These are phyloP conservation scores for Colletotrichum sp. DNA, from an alignment of 2,329 filamentous ascomycete genomes.

Conservation along the genomic window DNA sequence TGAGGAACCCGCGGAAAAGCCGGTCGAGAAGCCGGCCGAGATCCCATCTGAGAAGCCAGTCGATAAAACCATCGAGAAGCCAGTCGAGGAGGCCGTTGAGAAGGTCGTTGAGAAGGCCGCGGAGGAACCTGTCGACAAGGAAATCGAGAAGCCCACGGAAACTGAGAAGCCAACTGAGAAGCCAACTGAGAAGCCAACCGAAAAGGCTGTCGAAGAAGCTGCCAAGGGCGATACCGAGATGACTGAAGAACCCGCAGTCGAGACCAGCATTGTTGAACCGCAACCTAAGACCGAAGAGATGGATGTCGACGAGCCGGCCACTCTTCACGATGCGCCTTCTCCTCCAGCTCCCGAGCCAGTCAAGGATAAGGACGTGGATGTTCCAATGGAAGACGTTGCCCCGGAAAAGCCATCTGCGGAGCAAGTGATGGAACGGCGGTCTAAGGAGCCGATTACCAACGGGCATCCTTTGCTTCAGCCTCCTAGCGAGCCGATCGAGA, in stretches of 20 bases:
- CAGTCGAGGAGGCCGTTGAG: background rate
- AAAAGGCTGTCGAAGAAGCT: background rate
- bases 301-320: conserved; percentile 38
- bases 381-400: conserved; percentile 21
- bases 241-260: background rate
- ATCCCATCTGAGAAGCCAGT: background rate
- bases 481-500: conserved; percentile 18
- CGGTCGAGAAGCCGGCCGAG: background rate
- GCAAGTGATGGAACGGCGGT: background rate
- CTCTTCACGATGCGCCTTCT: background rate
- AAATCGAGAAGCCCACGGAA: background rate
- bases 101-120: background rate
- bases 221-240: conserved; percentile 20
- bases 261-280: conserved; percentile 1
- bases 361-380: conserved; percentile 20
- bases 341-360: background rate
- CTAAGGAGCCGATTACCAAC: background rate
- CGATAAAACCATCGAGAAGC: background rate
- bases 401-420: conserved; percentile 30
- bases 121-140: background rate
- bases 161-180: background rate
- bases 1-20: background rate
- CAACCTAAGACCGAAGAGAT: conserved; percentile 46
- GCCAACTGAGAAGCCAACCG: background rate
- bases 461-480: conserved; percentile 6